Base-by-base conservation (phyloP, 306 rosid species). In the Casuarina glauca region DNA sequence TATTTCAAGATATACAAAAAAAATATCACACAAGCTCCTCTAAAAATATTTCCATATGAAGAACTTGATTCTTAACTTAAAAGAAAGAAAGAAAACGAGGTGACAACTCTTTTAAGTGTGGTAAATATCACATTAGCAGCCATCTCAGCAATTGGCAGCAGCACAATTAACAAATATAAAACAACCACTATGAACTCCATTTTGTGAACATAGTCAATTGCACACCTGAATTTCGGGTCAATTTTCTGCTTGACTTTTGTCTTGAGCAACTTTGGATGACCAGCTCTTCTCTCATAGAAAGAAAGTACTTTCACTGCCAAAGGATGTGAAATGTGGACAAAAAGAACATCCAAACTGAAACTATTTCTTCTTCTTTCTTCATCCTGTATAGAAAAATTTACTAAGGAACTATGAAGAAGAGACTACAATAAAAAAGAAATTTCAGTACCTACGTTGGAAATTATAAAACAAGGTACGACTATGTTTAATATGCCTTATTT, bases 341-440 rank as follows among this genome's bases (percentile, higher is more conserved):
- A 80, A 2, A 80, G 62, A 2, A 66, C 52, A 55, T 73, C 74
- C 74, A 74, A 20, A 74, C 83, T 73, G 69, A 80, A 66, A 9
- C 61, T 54, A 66, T 80, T 80, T 67, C 83, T 74, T 7, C 17
- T 32, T 64, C 79, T 74, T 74, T 80, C 83, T 61, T 80, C 83
- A 32, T 80, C 83, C 83, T 80, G 45, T 39, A 53, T 42, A 41
- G 20, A 77, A 43, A 35, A 41, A 42, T 12, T 20, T 4, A 63
- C 6, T 68, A 19, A 77, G 80, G 68, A 63, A 63, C 50, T 6
- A 2, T 7, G 49, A n/a, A 32, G 39, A 41, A 17, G 32, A 66
- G 70, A 16, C 39, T 58, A 58, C 32, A 26, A 26, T 26, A 26
- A 1, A 58, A 5, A 58, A 58, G 10, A 8, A 58, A 26, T 58